These are phyloP conservation scores for Agarophyton chilense DNA, from an alignment of 23 red algal genomes.

Conservation along the genomic window DNA sequence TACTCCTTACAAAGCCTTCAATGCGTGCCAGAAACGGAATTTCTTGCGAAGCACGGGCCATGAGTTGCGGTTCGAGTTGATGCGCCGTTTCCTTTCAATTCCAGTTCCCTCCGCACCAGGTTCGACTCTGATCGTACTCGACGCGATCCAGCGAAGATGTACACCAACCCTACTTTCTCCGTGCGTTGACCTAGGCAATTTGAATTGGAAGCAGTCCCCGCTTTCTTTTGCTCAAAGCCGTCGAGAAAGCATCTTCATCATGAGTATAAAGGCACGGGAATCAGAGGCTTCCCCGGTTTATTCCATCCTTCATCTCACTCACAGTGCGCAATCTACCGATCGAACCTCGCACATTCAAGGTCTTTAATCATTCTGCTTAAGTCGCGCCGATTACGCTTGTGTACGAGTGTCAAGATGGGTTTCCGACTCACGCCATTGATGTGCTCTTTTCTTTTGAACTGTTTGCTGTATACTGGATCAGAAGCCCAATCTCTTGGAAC, in stretches of 20 bases:
- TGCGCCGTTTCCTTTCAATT: too few relatives aligned
- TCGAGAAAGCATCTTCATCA: too few relatives aligned
- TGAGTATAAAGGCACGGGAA: too few relatives aligned
- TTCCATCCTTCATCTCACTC: not conserved
- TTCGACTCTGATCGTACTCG: too few relatives aligned
- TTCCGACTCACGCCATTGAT: not conserved
- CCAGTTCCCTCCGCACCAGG: too few relatives aligned
- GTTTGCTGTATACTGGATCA: not conserved
- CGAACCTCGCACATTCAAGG: not conserved
- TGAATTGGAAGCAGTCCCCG: not conserved
- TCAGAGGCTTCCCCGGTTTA: not conserved
- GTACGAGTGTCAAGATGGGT: not conserved
- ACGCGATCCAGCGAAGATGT: too few relatives aligned
- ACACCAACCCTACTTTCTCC: too few relatives aligned
- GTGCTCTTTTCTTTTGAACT: not conserved
- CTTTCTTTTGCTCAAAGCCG: not conserved
- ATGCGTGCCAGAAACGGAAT: too few relatives aligned
- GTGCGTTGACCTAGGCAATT: not conserved
- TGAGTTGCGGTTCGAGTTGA: too few relatives aligned
- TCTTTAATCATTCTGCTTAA: not conserved
- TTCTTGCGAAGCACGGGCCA: too few relatives aligned
- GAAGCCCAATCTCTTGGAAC: not conserved
- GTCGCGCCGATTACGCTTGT: not conserved
- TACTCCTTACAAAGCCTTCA: too few relatives aligned
- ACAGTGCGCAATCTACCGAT: not conserved